A percentile compares a stretch with the other conserved stretches of the same genome.
phyloP scores from a whole-genome alignment of 768 basidiomycete genomes.

The Crucibulum laeve region DNA sequence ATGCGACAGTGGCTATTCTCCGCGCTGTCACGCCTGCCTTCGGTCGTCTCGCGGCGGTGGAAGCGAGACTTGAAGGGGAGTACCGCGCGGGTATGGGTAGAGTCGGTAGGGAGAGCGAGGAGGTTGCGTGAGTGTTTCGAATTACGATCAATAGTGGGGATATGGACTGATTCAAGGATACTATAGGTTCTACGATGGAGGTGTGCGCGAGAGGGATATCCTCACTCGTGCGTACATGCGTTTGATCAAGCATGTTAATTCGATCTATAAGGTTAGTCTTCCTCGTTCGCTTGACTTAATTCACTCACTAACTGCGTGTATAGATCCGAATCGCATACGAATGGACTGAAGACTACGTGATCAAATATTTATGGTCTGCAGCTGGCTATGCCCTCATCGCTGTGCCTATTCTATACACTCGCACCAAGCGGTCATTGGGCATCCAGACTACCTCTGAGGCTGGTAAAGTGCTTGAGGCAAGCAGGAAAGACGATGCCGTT shows the following conservation, averaged over 20 bases:
- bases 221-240: conserved; percentile 71
- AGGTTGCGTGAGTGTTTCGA: conserved; percentile 68
- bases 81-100: conserved; percentile 85
- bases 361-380: conserved; percentile 95
- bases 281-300: not conserved
- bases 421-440: conserved; percentile 36
- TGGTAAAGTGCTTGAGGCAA: no score
- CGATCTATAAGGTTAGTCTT: conserved; percentile 72
- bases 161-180: no score
- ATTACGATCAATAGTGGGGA: not conserved
- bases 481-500: conserved; percentile 5
- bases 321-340: conserved; percentile 88
- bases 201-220: conserved; percentile 76
- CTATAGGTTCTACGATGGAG: conserved; percentile 87
- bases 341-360: conserved; percentile 96
- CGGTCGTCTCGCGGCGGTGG: conserved; percentile 82
- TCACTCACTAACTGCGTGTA: not conserved
- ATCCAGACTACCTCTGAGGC: conserved; percentile 15
- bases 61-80: conserved; percentile 87
- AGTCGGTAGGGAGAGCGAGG: conserved; percentile 86
- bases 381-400: conserved; percentile 90
- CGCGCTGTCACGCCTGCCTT: conserved; percentile 89
- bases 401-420: conserved; percentile 79
- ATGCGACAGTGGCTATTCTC: conserved; percentile 78
- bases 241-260: conserved; percentile 86